phyloP scores from a whole-genome alignment of 768 basidiomycete genomes.

The Termitomyces sp. region DNA sequence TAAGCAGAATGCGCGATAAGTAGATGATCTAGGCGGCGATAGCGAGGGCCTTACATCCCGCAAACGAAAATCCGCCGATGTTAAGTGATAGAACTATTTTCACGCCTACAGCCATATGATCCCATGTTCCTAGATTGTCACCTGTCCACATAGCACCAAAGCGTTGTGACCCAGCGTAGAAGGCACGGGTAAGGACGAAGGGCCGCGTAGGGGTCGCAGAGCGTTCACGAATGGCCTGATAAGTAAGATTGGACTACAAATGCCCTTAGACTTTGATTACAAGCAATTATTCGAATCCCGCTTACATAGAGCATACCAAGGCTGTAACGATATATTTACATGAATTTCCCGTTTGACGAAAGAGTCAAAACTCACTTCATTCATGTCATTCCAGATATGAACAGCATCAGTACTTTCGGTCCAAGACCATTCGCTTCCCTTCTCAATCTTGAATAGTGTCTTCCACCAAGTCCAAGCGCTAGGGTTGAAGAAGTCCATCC shows the following conservation, averaged over 20 bases:
- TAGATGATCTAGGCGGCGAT: neutral
- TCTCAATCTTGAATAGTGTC: slow-evolving; percentile 64
- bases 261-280: neutral
- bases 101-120: slow-evolving; percentile 89
- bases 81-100: slow-evolving; percentile 90
- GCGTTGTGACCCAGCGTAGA: slow-evolving; percentile 93
- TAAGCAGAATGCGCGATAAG: slow-evolving; percentile 22
- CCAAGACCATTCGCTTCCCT: slow-evolving; percentile 63
- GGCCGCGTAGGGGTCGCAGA: slow-evolving; percentile 76
- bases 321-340: slow-evolving; percentile 37
- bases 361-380: slow-evolving; percentile 57
- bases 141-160: slow-evolving; percentile 99
- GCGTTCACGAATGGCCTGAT: slow-evolving; percentile 71
- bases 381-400: slow-evolving; percentile 99
- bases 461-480: slow-evolving; percentile 89
- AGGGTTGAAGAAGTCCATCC: slow-evolving; percentile 98
- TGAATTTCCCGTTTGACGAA: slow-evolving; percentile 7
- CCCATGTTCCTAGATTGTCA: slow-evolving; percentile 97
- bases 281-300: slow-evolving; percentile 3
- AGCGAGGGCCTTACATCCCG: slow-evolving; percentile 63
- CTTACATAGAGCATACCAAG: slow-evolving; percentile 89
- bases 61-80: slow-evolving; percentile 87
- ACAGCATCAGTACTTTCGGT: slow-evolving; percentile 75
- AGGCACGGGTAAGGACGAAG: slow-evolving; percentile 93
- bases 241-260: slow-evolving; percentile 76